Evolutionary conservation across 2,329 filamentous ascomycete genomes (phyloP).

Genomic region (Saccharata proteae): DNA sequence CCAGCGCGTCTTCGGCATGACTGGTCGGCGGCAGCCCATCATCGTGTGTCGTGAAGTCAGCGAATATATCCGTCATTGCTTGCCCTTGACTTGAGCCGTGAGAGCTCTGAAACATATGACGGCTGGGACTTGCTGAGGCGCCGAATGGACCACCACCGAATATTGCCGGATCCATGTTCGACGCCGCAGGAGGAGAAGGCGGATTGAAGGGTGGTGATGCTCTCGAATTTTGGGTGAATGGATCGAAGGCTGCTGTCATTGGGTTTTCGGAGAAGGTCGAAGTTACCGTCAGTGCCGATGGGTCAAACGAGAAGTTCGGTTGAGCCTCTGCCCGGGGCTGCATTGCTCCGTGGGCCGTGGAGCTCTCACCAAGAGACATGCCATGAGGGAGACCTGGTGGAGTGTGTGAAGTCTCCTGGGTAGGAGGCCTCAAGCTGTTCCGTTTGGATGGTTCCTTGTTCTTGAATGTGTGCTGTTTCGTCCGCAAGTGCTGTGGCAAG

Average conservation of each 20-base stretch:
- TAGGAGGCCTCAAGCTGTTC: constrained; percentile 20
- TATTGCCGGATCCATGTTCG: constrained; percentile 22
- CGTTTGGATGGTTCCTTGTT: constrained; percentile 4
- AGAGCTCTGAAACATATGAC: constrained; percentile 25
- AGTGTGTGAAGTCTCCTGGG: constrained; percentile 23
- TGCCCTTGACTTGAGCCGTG: constrained; percentile 17
- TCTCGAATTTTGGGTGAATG: constrained; percentile 5
- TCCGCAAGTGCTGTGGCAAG: constrained; percentile 68
- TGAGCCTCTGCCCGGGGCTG: no score
- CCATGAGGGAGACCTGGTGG: constrained; percentile 24
- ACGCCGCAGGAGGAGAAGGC: constrained; percentile 2
- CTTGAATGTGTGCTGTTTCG: constrained; percentile 43
- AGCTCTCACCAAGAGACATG: constrained; percentile 6
- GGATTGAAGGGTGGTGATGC: constrained; percentile 6
- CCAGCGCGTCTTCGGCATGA: constrained; percentile 25
- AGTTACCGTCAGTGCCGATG: background rate
- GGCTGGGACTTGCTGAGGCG: constrained; percentile 19
- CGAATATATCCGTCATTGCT: constrained; percentile 7
- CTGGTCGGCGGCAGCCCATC: constrained; percentile 11
- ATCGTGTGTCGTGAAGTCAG: constrained; percentile 8
- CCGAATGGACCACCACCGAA: constrained; percentile 19
- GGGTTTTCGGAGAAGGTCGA: no score
- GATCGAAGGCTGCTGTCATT: constrained; percentile 3
- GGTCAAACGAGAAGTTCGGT: constrained; percentile 5
- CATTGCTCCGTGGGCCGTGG: no score